Percentiles rank a stretch among this genome's conserved stretches.
phyloP scores from a whole-genome alignment of 331 rosid species.

The Spiraea crenata region DNA sequence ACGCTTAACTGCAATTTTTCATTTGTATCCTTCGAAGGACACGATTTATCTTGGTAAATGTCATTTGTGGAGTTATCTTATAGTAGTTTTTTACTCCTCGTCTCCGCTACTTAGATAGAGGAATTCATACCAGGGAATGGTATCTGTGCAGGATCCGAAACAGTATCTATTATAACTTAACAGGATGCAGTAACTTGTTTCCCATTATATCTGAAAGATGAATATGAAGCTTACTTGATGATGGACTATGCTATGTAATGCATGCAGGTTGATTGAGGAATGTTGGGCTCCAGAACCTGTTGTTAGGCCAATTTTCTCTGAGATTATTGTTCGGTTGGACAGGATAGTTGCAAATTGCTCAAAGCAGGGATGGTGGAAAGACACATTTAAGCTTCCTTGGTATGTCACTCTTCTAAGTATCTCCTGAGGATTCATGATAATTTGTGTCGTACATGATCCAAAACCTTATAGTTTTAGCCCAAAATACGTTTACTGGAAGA shows the following conservation, averaged over 20 bases:
- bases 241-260: conserved; percentile 7
- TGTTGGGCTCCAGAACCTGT: conserved; percentile 85
- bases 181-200: not conserved
- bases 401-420: conserved; percentile 38
- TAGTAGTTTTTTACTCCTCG: not conserved
- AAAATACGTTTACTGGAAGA: no score
- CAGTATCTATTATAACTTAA: not conserved
- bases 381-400: conserved; percentile 97
- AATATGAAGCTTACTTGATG: not conserved
- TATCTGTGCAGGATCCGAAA: no score
- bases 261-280: conserved; percentile 84
- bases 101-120: not conserved
- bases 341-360: conserved; percentile 82
- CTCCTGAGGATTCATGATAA: not conserved
- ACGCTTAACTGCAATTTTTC: not conserved
- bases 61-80: not conserved
- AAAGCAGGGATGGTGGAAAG: conserved; percentile 99
- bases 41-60: not conserved
- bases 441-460: not conserved
- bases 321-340: conserved; percentile 73
- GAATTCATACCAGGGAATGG: not conserved
- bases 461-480: no score
- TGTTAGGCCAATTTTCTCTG: conserved; percentile 85
- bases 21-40: not conserved
- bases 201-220: not conserved